phyloP scores from a whole-genome alignment of 805 yeast genomes.

The Schizosaccharomyces cryophilus region DNA sequence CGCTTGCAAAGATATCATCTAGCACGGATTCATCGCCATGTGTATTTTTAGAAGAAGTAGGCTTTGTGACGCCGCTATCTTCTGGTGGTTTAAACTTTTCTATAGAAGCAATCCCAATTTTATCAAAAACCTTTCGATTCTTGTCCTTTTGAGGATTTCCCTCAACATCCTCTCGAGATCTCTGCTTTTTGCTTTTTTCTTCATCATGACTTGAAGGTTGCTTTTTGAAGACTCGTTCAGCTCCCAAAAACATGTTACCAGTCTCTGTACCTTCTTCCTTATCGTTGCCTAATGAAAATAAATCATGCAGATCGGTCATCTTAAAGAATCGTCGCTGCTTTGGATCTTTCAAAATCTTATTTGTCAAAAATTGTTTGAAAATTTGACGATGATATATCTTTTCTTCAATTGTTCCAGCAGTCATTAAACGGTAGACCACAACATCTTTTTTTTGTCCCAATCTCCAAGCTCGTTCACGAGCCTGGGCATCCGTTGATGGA shows the following conservation, averaged over 20 bases:
- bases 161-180: constrained; percentile 17
- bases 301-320: constrained; percentile 70
- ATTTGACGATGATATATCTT: constrained; percentile 92
- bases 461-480: constrained; percentile 92
- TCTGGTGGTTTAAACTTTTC: constrained; percentile 25
- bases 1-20: constrained; percentile 46
- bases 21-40: constrained; percentile 16
- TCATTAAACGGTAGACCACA: constrained; percentile 70
- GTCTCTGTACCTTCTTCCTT: constrained; percentile 41
- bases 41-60: background rate
- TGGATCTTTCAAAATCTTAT: constrained; percentile 84
- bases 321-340: constrained; percentile 83
- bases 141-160: constrained; percentile 31
- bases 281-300: constrained; percentile 33
- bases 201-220: background rate
- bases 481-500: constrained; percentile 92
- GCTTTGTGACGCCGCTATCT: background rate
- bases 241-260: constrained; percentile 33
- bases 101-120: constrained; percentile 36
- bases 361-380: constrained; percentile 79
- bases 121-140: constrained; percentile 24
- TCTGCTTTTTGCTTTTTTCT: constrained; percentile 11
- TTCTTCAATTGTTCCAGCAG: constrained; percentile 88
- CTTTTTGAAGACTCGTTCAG: constrained; percentile 16
- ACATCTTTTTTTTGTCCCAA: constrained; percentile 86